Base-by-base conservation (phyloP, 768 basidiomycete species). In the Phlebiopsis flavidoalba region DNA sequence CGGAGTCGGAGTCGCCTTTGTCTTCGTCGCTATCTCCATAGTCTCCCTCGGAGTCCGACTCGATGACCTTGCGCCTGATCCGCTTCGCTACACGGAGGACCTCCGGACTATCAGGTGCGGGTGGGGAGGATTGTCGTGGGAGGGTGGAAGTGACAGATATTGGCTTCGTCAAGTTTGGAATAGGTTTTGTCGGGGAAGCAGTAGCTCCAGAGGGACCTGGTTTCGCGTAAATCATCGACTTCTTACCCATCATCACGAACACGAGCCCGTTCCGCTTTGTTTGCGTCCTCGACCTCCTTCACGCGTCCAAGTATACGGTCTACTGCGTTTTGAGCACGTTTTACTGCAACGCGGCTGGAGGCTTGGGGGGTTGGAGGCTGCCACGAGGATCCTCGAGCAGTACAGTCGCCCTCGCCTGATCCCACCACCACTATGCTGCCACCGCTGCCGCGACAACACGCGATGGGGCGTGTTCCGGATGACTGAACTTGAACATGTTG, bases 171-270 rank as follows among this genome's bases (percentile, higher is more conserved):
- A 74, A 71, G 57, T 78, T 78, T 33, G 79, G 70, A 45, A 73
- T 56, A 45, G 74, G 71, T 43, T 77, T 80, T 2, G 61, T 52
- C 1, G 76, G 71, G 40, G 82, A 79, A 1, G 80, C 76, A 15
- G 80, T 71, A 15, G 57, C 33, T 37, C 59, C 47, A 43, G 60
- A 49, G 14, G 62, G 60, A 21, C 63, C 67, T 17, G 64, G 59
- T 59, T 63, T 82, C 46, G 87, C 86, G 65, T 92, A 92, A 53
- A 93, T 93, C 71, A 85, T 80, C n/a, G 91, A 92, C 67, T 83
- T 87, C 72, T 88, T 91, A 21, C 86, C 89, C 72, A 89, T 86
- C 73, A n/a, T 91, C 89, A 69, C 79, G 86, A 60, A 78, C 79
- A 36, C 87, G 85, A 19, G 80, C 82, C 61, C 86, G 80, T 63